Percentiles rank a stretch among this genome's conserved stretches.
phyloP scores from a whole-genome alignment of 306 rosid species.

The Cicer yamashitae region DNA sequence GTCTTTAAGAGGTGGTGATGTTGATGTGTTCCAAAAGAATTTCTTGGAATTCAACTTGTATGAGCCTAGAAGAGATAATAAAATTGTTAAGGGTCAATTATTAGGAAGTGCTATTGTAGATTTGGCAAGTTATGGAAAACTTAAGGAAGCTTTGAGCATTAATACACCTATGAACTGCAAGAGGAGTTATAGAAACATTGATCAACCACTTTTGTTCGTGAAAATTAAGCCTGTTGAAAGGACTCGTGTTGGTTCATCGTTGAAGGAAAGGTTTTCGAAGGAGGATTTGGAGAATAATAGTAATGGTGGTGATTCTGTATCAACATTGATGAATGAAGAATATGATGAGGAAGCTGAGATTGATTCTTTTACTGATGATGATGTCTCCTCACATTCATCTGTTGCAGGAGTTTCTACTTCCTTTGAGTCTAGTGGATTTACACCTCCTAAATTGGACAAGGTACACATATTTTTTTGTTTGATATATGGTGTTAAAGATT shows the following conservation, averaged over 20 bases:
- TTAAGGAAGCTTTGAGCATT: slow-evolving; percentile 64
- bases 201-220: slow-evolving; percentile 70
- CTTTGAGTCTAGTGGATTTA: slow-evolving; percentile 48
- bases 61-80: slow-evolving; percentile 83
- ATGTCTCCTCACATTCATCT: slow-evolving; percentile 86
- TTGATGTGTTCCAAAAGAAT: slow-evolving; percentile 72
- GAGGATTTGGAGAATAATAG: slow-evolving; percentile 41
- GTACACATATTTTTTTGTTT: slow-evolving; percentile 47
- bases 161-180: slow-evolving; percentile 69
- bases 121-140: slow-evolving; percentile 82
- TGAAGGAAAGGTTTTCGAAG: slow-evolving; percentile 60
- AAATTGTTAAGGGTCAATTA: slow-evolving; percentile 75
- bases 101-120: slow-evolving; percentile 76
- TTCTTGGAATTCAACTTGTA: slow-evolving; percentile 78
- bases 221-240: slow-evolving; percentile 71
- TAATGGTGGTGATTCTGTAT: slow-evolving; percentile 65
- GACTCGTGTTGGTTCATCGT: slow-evolving; percentile 47
- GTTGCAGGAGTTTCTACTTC: slow-evolving; percentile 49
- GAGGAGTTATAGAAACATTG: slow-evolving; percentile 78
- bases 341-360: slow-evolving; percentile 76
- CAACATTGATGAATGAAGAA: slow-evolving; percentile 70
- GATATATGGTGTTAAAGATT: not conserved
- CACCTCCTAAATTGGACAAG: slow-evolving; percentile 58
- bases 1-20: slow-evolving; percentile 64
- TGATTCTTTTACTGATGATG: slow-evolving; percentile 80